These are phyloP conservation scores for Candida sithepensis DNA, from an alignment of 805 yeast genomes.

Conservation along the genomic window DNA sequence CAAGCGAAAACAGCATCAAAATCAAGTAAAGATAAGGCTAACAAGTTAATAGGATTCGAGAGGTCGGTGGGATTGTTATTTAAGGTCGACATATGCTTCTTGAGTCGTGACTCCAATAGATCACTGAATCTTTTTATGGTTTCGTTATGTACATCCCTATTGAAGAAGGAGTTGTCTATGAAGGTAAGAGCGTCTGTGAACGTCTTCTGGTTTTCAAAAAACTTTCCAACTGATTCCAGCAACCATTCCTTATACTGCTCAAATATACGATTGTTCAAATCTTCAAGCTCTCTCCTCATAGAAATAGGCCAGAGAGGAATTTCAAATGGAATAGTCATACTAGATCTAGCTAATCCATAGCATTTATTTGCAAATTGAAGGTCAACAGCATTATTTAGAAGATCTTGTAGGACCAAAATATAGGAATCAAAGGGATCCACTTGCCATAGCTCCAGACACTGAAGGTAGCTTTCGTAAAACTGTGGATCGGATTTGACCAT, in stretches of 20 bases:
- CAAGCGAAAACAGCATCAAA: conserved; percentile 24
- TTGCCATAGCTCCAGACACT: conserved; percentile 30
- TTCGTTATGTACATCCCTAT: conserved; percentile 7
- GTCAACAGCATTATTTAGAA: conserved; percentile 13
- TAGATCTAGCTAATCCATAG: conserved; percentile 22
- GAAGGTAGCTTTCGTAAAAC: conserved; percentile 24
- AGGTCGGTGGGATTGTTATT: conserved; percentile 2
- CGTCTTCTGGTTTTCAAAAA: conserved; percentile 18
- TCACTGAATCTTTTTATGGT: conserved; percentile 10
- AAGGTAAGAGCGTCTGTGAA: conserved; percentile 21
- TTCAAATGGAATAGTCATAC: conserved; percentile 23
- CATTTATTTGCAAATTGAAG: conserved; percentile 19
- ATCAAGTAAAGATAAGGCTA: conserved; percentile 20
- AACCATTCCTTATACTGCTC: conserved; percentile 9
- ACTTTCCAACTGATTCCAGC: conserved; percentile 8
- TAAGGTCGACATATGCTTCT: conserved; percentile 3
- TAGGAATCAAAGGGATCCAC: conserved; percentile 28
- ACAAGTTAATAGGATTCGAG: conserved; percentile 15
- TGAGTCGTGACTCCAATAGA: conserved; percentile 10
- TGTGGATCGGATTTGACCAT: conserved; percentile 18
- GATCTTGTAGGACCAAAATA: conserved; percentile 12
- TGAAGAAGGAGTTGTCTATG: conserved; percentile 16
- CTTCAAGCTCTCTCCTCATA: conserved; percentile 12
- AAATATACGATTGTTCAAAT: conserved; percentile 14
- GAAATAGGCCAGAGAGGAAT: conserved; percentile 25